Percentiles rank a stretch among this genome's conserved stretches.
Evolutionary conservation across 1,139 yeast genomes (phyloP).

Genomic region (Zygosaccharomyces sapae): DNA sequence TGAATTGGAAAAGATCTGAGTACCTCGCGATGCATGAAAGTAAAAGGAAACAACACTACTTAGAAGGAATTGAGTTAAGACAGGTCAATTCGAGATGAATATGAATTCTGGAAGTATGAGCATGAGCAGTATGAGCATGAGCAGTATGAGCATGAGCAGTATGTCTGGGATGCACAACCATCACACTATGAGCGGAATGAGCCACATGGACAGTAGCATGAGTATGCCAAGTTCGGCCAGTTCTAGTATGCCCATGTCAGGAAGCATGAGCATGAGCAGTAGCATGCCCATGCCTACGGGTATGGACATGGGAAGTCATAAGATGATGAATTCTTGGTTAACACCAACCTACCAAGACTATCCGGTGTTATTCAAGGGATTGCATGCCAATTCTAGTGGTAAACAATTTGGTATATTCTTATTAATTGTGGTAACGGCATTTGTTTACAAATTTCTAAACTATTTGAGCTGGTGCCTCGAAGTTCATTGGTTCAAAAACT

Average conservation of each 20-base stretch:
- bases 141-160: slow-evolving; percentile 8
- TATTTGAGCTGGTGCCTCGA: slow-evolving; percentile 61
- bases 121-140: slow-evolving; percentile 6
- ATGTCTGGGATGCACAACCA: slow-evolving; percentile 13
- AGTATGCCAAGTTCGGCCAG: slow-evolving; percentile 13
- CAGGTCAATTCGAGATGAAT: not conserved
- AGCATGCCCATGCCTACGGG: slow-evolving; percentile 19
- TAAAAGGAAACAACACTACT: too few relatives aligned
- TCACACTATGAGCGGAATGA: slow-evolving; percentile 4
- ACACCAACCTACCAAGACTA: slow-evolving; percentile 48
- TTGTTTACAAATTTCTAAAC: slow-evolving; percentile 54
- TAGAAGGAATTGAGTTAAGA: not conserved
- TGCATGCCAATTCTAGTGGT: slow-evolving; percentile 51
- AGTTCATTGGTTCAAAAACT: slow-evolving; percentile 53
- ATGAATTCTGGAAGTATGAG: slow-evolving; percentile 2
- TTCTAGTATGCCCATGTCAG: slow-evolving; percentile 17
- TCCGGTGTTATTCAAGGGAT: slow-evolving; percentile 57
- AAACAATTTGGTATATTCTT: slow-evolving; percentile 71
- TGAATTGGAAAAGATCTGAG: not conserved
- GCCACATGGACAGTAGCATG: slow-evolving; percentile 1
- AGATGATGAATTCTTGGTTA: slow-evolving; percentile 56
- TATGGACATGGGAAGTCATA: slow-evolving; percentile 25
- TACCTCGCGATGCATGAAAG: not conserved
- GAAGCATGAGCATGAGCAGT: slow-evolving; percentile 10
- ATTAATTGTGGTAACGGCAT: slow-evolving; percentile 53